phyloP scores from a whole-genome alignment of 306 rosid species.

The Castanospermum australe region DNA sequence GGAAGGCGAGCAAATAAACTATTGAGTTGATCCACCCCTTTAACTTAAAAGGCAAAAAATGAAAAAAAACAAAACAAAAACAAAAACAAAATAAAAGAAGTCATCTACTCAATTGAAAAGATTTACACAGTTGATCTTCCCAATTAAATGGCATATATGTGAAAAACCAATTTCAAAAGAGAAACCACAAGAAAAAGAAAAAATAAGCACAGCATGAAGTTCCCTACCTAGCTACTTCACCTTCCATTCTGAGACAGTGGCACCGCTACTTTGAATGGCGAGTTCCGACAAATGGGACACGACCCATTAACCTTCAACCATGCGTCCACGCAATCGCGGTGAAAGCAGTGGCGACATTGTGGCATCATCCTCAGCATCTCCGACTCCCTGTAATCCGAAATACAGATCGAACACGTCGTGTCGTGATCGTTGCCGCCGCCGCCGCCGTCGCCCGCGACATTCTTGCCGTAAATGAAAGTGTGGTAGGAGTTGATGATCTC shows the following conservation, averaged over 20 bases:
- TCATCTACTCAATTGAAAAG: background rate
- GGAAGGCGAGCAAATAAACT: too few relatives aligned
- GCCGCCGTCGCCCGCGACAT: background rate
- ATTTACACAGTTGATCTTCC: constrained; percentile 27
- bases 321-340: constrained; percentile 60
- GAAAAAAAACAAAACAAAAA: background rate
- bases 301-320: constrained; percentile 81
- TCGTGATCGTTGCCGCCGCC: background rate
- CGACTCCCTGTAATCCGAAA: constrained; percentile 61
- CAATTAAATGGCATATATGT: background rate
- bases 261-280: constrained; percentile 51
- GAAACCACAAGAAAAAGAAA: background rate
- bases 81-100: too few relatives aligned
- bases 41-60: background rate
- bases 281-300: constrained; percentile 82
- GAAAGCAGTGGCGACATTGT: constrained; percentile 67
- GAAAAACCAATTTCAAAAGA: background rate
- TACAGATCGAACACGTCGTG: constrained; percentile 61
- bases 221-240: constrained; percentile 29
- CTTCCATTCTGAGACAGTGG: constrained; percentile 47
- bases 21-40: too few relatives aligned
- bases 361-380: constrained; percentile 83
- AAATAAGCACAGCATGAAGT: background rate
- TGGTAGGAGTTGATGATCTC: constrained; percentile 61
- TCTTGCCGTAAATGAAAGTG: constrained; percentile 44